phyloP scores from a whole-genome alignment of 371 early-diverging fungal species.

The Actinomortierella ambigua region DNA sequence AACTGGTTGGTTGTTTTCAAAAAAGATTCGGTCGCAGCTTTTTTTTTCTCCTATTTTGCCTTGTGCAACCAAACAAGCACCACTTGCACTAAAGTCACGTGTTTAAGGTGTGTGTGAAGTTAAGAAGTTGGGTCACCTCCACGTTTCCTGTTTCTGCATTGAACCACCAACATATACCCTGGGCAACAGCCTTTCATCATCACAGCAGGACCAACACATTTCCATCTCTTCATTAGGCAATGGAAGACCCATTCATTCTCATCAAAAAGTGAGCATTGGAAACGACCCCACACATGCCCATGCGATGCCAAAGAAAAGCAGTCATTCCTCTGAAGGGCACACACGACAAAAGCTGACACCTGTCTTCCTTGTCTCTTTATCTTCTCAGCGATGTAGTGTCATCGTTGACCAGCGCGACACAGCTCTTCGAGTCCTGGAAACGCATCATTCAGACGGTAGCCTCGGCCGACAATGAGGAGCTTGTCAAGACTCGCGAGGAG shows the following conservation, averaged over 20 bases:
- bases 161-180: too few species aligned
- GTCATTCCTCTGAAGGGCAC: not conserved
- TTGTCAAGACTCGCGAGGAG: slow-evolving; percentile 67
- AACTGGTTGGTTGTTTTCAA: too few species aligned
- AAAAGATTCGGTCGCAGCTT: too few species aligned
- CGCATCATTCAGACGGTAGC: slow-evolving; percentile 67
- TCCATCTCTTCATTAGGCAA: not conserved
- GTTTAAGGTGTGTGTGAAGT: too few species aligned
- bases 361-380: not conserved
- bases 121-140: too few species aligned
- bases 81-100: too few species aligned
- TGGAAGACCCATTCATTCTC: slow-evolving; percentile 47
- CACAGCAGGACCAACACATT: too few species aligned
- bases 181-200: too few species aligned
- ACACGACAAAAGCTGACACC: not conserved
- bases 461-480: slow-evolving; percentile 65
- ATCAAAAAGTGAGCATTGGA: slow-evolving; percentile 36
- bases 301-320: not conserved
- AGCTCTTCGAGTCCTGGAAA: slow-evolving; percentile 62
- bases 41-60: too few species aligned
- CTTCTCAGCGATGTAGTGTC: slow-evolving; percentile 58
- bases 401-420: slow-evolving; percentile 51
- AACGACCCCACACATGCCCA: not conserved
- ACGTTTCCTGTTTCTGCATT: too few species aligned
- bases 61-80: too few species aligned